A percentile compares a stretch with the other conserved stretches of the same genome.
These are phyloP conservation scores for Drechmeria coniospora DNA, from an alignment of 2,329 filamentous ascomycete species.

Conservation along the genomic window DNA sequence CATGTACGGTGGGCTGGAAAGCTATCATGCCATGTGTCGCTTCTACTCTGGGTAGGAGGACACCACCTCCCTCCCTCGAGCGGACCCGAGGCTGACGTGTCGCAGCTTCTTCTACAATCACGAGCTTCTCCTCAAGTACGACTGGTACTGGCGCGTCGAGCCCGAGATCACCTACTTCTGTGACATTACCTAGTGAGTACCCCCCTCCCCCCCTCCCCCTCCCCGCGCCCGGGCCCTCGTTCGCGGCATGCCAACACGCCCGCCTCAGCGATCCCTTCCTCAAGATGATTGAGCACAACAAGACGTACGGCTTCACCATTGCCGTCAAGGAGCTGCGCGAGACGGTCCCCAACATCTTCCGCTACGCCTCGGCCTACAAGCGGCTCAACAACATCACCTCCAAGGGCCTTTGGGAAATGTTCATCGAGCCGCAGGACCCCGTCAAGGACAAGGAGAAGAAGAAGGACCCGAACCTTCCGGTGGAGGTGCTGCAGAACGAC, in stretches of 20 bases:
- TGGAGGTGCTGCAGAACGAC: constrained; percentile 67
- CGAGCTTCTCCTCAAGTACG: constrained; percentile 84
- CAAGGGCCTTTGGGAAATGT: constrained; percentile 97
- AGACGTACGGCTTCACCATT: constrained; percentile 98
- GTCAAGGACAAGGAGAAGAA: constrained; percentile 45
- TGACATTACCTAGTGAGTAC: constrained; percentile 82
- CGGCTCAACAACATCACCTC: constrained; percentile 79
- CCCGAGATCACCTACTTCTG: constrained; percentile 99
- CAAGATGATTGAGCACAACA: constrained; percentile 85
- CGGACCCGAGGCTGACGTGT: constrained; percentile 8
- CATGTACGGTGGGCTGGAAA: constrained; percentile 98
- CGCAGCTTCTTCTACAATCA: constrained; percentile 89
- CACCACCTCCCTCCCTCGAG: too few species aligned
- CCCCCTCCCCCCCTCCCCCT: neutral
- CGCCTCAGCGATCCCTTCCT: constrained; percentile 90
- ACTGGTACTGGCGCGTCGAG: constrained; percentile 99
- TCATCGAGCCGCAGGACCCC: constrained; percentile 61
- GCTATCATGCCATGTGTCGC: constrained; percentile 97
- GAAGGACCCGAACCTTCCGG: constrained; percentile 54
- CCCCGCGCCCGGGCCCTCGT: neutral
- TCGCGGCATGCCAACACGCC: too few species aligned
- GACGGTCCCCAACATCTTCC: constrained; percentile 96
- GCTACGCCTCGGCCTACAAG: constrained; percentile 97
- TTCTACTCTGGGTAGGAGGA: constrained; percentile 87
- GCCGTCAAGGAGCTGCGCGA: constrained; percentile 96